Conservation (phyloP, 352 stramenopile genomes). For the Phytophthora syringae region DNA sequence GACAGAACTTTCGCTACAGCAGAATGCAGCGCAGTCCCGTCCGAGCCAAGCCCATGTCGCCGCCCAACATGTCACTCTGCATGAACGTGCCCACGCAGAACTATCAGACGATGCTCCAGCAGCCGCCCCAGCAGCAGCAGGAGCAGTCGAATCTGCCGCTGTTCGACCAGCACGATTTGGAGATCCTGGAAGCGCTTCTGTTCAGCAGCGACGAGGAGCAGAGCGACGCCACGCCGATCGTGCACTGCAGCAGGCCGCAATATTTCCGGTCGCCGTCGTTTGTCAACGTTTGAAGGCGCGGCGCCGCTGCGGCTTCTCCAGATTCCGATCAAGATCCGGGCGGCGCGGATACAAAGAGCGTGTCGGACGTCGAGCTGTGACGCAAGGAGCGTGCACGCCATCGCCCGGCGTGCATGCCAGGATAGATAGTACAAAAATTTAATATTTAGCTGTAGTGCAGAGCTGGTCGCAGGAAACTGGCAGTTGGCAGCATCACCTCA, state of each 20-base stretch:
- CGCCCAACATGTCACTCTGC: conserved; percentile 32
- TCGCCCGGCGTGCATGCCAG: conserved; percentile 4
- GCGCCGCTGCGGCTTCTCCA: conserved; percentile 30
- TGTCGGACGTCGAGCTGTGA: conserved; percentile 31
- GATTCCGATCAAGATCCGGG: conserved; percentile 30
- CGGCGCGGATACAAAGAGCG: conserved; percentile 33
- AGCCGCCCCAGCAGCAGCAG: not conserved
- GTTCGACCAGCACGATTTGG: conserved; percentile 54
- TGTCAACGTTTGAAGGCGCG: conserved; percentile 46
- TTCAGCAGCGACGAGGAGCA: conserved; percentile 67
- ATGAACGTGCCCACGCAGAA: conserved; percentile 33
- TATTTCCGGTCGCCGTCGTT: conserved; percentile 38
- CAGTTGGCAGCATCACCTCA: conserved; percentile 13
- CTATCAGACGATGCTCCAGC: conserved; percentile 3
- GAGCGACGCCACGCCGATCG: conserved; percentile 18
- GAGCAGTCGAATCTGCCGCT: conserved; percentile 29
- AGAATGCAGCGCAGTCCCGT: conserved; percentile 26
- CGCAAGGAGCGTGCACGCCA: conserved; percentile 6
- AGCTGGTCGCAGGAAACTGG: conserved; percentile 24
- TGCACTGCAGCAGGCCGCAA: conserved; percentile 31
- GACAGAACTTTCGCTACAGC: conserved; percentile 37
- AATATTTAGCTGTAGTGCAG: conserved; percentile 33
- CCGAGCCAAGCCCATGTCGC: conserved; percentile 24
- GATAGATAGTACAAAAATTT: conserved; percentile 31
- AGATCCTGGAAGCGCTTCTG: conserved; percentile 60